Evolutionary conservation across 1,139 yeast species (phyloP), one percentile per base, ranked within the genome.

Genomic region (Pichia sp.): DNA sequence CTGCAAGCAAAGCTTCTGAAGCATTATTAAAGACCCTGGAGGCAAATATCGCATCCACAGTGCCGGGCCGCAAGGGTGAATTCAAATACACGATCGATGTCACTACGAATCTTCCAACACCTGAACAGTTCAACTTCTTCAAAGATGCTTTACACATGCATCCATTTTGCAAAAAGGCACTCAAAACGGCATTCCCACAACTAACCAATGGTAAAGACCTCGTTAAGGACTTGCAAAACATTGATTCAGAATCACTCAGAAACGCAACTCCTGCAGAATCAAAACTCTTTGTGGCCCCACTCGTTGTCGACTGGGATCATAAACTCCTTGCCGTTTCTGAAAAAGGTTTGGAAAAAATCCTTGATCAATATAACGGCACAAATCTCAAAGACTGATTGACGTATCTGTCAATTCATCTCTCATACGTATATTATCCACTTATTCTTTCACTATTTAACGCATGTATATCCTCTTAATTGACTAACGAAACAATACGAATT

Each of bases 231-330:
- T 41, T 58, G 15, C 58, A 57, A 37, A 40, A 40, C 27, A 14
- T 54, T 17, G 54, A 52, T 35, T 34, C 50, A 8, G 54, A 55
- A 31, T 35, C 52, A 7, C 41, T 55, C 21, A 58, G 46, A 10
- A 56, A 56, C 41, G n/a, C n/a, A n/a, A 53, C 52, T 42, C 51
- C 45, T 38, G 52, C 44, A 22, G 7, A 24, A 24, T 24, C 27
- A 24, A 35, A 38, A 27, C 14, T 31, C 37, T 68, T 68, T 47
- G 58, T 59, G 9, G 65, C 76, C 6, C 85, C 83, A 0, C 67
- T 81, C 51, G 70, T 79, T 34, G 78, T 81, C 44, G 87, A 81
- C 65, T 77, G 80, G 73, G 73, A 73, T 46, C 73, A 79, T 59
- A 63, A 69, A 45, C 62, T 74, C 58, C 67, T 80, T 48, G 85